phyloP scores from a whole-genome alignment of 108 stramenopile genomes.

The Cyclotella kingstonii region DNA sequence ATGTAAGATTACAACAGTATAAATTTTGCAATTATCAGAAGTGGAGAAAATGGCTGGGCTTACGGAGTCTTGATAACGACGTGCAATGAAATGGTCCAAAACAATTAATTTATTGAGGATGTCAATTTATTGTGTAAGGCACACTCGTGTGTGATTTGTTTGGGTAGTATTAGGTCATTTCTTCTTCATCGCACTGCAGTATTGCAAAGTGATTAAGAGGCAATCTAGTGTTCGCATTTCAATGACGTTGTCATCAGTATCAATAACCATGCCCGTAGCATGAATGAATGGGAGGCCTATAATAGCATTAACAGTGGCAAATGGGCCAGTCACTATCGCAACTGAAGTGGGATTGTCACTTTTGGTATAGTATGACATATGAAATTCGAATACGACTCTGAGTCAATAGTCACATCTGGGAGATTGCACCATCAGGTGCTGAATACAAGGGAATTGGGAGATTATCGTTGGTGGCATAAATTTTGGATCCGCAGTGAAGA shows the following conservation, averaged over 20 bases:
- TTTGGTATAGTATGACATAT: neutral
- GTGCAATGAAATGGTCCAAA: no score
- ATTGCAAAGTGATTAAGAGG: neutral
- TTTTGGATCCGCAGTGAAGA: neutral
- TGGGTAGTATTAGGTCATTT: no score
- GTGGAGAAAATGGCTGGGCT: no score
- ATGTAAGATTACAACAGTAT: no score
- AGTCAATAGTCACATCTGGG: constrained; percentile 9
- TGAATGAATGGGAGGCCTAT: constrained; percentile 7
- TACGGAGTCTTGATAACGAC: no score
- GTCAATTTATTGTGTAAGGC: no score
- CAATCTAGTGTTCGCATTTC: neutral
- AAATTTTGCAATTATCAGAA: no score
- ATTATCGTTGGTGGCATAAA: constrained; percentile 6
- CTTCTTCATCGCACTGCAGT: neutral
- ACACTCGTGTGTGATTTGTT: no score
- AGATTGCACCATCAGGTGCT: constrained; percentile 2
- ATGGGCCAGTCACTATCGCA: neutral
- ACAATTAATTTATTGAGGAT: no score
- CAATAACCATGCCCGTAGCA: constrained; percentile 1
- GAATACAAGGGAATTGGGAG: constrained; percentile 3
- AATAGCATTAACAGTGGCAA: constrained; percentile 8
- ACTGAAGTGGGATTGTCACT: neutral
- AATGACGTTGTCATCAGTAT: neutral
- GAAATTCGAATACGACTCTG: constrained; percentile 1